phyloP scores from a whole-genome alignment of 1,139 yeast genomes.

The Hemisphaericaspora xylofermentans region DNA sequence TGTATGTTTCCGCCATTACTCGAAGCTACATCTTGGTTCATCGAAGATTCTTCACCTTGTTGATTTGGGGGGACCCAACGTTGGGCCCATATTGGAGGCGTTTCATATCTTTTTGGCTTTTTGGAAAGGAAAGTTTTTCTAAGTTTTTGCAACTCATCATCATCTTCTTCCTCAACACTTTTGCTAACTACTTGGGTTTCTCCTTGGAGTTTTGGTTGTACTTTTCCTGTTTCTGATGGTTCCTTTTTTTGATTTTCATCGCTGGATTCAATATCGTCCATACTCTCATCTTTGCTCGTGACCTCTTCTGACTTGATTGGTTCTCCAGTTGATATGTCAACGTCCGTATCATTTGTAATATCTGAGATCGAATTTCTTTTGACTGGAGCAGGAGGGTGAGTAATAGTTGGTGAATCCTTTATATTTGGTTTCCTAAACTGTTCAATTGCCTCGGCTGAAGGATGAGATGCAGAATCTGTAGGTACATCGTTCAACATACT shows the following conservation, averaged over 20 bases:
- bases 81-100: conserved; percentile 83
- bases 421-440: conserved; percentile 11
- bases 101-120: conserved; percentile 63
- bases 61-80: conserved; percentile 56
- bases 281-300: conserved; percentile 21
- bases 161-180: conserved; percentile 7
- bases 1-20: conserved; percentile 5
- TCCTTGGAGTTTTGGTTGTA: not conserved
- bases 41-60: conserved; percentile 6
- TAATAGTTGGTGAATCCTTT: conserved; percentile 6
- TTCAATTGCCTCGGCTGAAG: conserved; percentile 3
- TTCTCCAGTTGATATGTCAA: conserved; percentile 33
- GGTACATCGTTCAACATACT: conserved; percentile 27
- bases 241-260: not conserved
- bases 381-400: conserved; percentile 3
- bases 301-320: conserved; percentile 1
- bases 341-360: conserved; percentile 48
- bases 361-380: conserved; percentile 46
- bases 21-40: not conserved
- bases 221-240: not conserved
- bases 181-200: not conserved
- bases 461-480: conserved; percentile 11
- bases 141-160: conserved; percentile 24
- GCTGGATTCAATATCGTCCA: conserved; percentile 1
- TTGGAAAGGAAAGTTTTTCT: conserved; percentile 20